A percentile compares a stretch with the other conserved stretches of the same genome.
These are phyloP conservation scores for Tylopilus rubrobrunneus DNA, from an alignment of 768 basidiomycete species.

Conservation along the genomic window DNA sequence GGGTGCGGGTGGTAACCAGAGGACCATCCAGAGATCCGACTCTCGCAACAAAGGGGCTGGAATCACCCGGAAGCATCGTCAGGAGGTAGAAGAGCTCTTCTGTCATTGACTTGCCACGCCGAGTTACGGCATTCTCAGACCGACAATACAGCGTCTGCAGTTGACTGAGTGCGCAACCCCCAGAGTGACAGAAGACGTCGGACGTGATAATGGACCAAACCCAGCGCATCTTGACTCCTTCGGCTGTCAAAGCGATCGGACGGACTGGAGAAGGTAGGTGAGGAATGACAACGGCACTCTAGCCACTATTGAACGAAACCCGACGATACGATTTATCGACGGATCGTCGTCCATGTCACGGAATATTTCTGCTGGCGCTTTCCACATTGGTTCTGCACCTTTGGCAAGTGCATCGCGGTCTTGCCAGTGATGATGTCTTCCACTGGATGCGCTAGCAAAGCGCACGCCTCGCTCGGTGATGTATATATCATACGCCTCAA, in stretches of 20 bases:
- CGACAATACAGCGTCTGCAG: background rate
- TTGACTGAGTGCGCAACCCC: background rate
- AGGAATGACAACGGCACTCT: constrained; percentile 22
- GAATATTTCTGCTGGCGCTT: constrained; percentile 20
- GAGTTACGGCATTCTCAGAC: background rate
- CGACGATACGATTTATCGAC: no score
- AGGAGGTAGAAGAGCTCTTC: constrained; percentile 8
- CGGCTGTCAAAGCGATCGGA: constrained; percentile 13
- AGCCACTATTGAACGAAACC: constrained; percentile 2
- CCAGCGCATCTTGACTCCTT: constrained; percentile 20
- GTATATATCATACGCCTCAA: constrained; percentile 22
- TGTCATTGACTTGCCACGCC: constrained; percentile 8
- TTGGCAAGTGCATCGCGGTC: constrained; percentile 26
- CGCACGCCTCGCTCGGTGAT: constrained; percentile 29
- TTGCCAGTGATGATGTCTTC: constrained; percentile 12
- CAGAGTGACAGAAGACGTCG: background rate
- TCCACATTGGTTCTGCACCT: constrained; percentile 17
- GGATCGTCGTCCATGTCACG: constrained; percentile 2
- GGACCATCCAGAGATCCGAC: constrained; percentile 13
- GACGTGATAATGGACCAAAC: constrained; percentile 21
- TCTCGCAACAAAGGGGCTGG: background rate
- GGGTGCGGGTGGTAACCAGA: constrained; percentile 1
- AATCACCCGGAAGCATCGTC: constrained; percentile 14
- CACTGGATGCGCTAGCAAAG: constrained; percentile 22
- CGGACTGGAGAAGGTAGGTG: constrained; percentile 23